Conservation (phyloP, 768 basidiomycete species). For the Russula lepida region DNA sequence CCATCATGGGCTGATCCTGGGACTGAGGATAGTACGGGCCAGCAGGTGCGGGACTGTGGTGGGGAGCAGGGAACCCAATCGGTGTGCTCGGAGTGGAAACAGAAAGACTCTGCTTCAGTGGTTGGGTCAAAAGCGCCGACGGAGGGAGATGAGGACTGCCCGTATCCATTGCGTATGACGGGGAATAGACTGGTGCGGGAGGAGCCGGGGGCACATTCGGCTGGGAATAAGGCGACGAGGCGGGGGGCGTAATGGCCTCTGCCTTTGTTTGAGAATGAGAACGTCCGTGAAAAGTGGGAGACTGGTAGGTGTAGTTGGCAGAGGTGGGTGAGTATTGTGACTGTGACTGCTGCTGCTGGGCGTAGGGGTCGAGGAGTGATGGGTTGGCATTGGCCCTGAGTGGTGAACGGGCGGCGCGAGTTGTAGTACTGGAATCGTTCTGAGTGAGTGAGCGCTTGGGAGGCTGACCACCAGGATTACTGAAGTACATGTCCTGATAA, state of each 20-base stretch:
- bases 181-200: slow-evolving; percentile 32
- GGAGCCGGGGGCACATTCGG: slow-evolving; percentile 33
- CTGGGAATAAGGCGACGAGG: slow-evolving; percentile 52
- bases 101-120: slow-evolving; percentile 43
- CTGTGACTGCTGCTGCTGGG: slow-evolving; percentile 62
- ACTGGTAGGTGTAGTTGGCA: slow-evolving; percentile 39
- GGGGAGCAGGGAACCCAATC: slow-evolving; percentile 52
- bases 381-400: slow-evolving; percentile 40
- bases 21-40: slow-evolving; percentile 46
- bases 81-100: slow-evolving; percentile 66
- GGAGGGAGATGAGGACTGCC: slow-evolving; percentile 52
- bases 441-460: slow-evolving; percentile 50
- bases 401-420: slow-evolving; percentile 51
- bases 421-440: slow-evolving; percentile 43
- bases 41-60: slow-evolving; percentile 37
- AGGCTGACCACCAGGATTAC: slow-evolving; percentile 37
- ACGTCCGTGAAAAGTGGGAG: slow-evolving; percentile 35
- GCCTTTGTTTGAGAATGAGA: slow-evolving; percentile 47
- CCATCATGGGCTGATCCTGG: slow-evolving; percentile 57
- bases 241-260: slow-evolving; percentile 19
- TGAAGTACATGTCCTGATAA: slow-evolving; percentile 56
- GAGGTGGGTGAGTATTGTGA: slow-evolving; percentile 56
- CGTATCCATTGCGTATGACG: slow-evolving; percentile 55
- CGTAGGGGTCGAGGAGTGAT: slow-evolving; percentile 59
- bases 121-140: slow-evolving; percentile 42